phyloP scores from a whole-genome alignment of 75 land plant species.

The Cunninghamia lanceolata region DNA sequence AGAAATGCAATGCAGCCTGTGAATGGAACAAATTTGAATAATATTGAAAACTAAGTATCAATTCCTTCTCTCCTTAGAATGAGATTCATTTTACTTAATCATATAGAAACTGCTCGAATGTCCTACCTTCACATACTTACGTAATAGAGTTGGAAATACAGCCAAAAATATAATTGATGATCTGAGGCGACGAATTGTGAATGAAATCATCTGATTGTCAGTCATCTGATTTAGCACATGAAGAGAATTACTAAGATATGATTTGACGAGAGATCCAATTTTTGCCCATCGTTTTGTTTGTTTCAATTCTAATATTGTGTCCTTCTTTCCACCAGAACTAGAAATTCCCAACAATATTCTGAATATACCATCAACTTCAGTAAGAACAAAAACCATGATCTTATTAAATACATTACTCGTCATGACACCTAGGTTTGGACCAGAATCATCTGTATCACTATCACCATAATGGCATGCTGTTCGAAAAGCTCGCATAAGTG shows the following conservation, averaged over 20 bases:
- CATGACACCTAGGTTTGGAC: constrained; percentile 46
- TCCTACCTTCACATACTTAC: constrained; percentile 76
- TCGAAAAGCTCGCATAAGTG: constrained; percentile 68
- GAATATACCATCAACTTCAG: constrained; percentile 77
- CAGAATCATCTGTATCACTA: constrained; percentile 53
- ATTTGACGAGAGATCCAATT: constrained; percentile 61
- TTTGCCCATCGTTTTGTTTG: constrained; percentile 60
- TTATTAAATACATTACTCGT: constrained; percentile 89
- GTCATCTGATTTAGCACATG: constrained; percentile 92
- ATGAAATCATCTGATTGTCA: constrained; percentile 76
- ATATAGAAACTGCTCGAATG: not conserved
- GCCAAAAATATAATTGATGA: constrained; percentile 69
- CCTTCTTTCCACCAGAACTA: constrained; percentile 58
- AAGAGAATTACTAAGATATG: constrained; percentile 77
- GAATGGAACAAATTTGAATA: not conserved
- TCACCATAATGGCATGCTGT: constrained; percentile 95
- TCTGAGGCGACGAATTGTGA: constrained; percentile 66
- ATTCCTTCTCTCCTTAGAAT: not conserved
- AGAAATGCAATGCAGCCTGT: constrained; percentile 85
- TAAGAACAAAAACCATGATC: constrained; percentile 74
- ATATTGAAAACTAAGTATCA: not conserved
- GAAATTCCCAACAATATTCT: constrained; percentile 50
- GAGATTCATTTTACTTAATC: not conserved
- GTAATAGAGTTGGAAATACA: constrained; percentile 64
- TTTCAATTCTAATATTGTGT: constrained; percentile 39